Percentiles rank a stretch among this genome's conserved stretches.
These are phyloP conservation scores for Lactarius sanguifluus DNA, from an alignment of 768 basidiomycete genomes.

Conservation along the genomic window DNA sequence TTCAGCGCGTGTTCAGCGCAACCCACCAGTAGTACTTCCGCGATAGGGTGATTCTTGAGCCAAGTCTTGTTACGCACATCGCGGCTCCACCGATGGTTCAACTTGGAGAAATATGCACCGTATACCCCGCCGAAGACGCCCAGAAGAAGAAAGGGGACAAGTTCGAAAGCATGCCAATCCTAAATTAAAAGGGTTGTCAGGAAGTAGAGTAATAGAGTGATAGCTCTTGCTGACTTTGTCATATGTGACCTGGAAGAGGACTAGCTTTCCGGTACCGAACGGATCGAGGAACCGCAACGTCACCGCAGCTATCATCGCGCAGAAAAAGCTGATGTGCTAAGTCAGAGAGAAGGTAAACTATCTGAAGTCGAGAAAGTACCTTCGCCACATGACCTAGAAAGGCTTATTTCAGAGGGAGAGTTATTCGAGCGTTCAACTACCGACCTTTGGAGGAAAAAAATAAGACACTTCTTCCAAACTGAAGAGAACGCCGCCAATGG, in stretches of 20 bases:
- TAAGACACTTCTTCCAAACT: constrained; percentile 95
- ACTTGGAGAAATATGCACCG: constrained; percentile 88
- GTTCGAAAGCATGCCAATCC: constrained; percentile 93
- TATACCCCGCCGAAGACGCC: constrained; percentile 94
- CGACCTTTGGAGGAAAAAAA: constrained; percentile 92
- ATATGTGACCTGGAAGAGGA: constrained; percentile 89
- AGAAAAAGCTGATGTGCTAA: constrained; percentile 77
- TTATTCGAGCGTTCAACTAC: constrained; percentile 6
- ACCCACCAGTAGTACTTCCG: constrained; percentile 80
- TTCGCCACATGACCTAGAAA: constrained; percentile 85
- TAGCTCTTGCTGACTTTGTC: constrained; percentile 53
- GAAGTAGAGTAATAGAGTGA: background rate
- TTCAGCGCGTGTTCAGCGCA: constrained; percentile 15
- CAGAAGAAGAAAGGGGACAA: constrained; percentile 79
- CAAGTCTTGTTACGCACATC: constrained; percentile 80
- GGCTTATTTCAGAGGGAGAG: background rate
- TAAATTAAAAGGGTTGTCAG: constrained; percentile 35
- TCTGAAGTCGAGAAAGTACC: constrained; percentile 44
- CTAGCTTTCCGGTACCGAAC: constrained; percentile 92
- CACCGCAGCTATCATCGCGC: constrained; percentile 96
- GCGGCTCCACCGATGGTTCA: constrained; percentile 88
- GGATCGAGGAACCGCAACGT: constrained; percentile 92
- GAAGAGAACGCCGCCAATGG: constrained; percentile 90
- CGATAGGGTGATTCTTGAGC: constrained; percentile 73
- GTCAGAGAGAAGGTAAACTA: constrained; percentile 36